Evolutionary conservation across 1,284 basidiomycete species (phyloP).

Genomic region (Exobasidium cylindrosporum): DNA sequence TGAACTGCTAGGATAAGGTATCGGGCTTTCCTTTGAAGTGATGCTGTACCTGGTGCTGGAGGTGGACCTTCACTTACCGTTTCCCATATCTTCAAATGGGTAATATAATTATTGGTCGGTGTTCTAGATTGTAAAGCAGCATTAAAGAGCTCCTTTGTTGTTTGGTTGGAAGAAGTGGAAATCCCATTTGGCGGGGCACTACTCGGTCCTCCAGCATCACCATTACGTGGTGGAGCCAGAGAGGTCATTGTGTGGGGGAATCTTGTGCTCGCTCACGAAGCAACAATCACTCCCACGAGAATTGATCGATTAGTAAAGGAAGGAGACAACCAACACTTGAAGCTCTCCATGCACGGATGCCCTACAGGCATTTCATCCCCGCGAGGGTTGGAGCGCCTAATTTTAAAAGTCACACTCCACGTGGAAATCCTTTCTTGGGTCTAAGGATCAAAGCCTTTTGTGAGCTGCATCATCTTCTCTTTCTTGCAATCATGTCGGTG

Average conservation of each 20-base stretch:
- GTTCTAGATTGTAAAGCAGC: slow-evolving; percentile 43
- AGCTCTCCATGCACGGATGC: background rate
- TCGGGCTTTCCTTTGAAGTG: slow-evolving; percentile 38
- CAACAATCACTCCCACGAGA: too few relatives aligned
- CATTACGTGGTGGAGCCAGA: background rate
- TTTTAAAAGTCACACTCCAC: too few relatives aligned
- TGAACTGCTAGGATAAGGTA: slow-evolving; percentile 49
- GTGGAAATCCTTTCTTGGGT: too few relatives aligned
- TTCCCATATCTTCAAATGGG: slow-evolving; percentile 54
- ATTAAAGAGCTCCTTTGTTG: slow-evolving; percentile 35
- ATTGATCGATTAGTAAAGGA: too few relatives aligned
- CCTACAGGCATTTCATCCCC: too few relatives aligned
- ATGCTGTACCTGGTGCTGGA: slow-evolving; percentile 3
- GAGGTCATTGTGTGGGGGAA: too few relatives aligned
- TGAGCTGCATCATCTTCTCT: too few relatives aligned
- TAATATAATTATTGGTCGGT: slow-evolving; percentile 44
- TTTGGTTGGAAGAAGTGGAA: background rate
- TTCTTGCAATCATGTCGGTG: background rate
- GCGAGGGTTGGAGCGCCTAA: too few relatives aligned
- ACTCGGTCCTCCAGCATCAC: background rate
- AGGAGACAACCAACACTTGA: too few relatives aligned
- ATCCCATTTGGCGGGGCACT: background rate
- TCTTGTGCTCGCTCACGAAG: too few relatives aligned
- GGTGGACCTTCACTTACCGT: slow-evolving; percentile 20
- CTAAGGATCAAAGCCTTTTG: too few relatives aligned